Conservation (phyloP, 2,329 filamentous ascomycete genomes). For the Penicillium sp. region DNA sequence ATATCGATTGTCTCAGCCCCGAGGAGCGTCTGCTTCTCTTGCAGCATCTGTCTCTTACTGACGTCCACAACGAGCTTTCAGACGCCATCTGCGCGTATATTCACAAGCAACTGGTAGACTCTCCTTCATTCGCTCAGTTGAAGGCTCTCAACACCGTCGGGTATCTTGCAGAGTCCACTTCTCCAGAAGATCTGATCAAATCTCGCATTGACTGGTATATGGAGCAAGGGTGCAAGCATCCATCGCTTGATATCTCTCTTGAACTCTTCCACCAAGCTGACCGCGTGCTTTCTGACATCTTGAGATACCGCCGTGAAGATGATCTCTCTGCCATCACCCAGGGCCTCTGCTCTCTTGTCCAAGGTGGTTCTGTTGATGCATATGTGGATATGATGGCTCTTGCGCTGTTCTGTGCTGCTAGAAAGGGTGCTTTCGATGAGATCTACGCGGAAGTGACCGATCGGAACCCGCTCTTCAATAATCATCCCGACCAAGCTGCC, state of each 20-base stretch:
- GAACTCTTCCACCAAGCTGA: constrained; percentile 43
- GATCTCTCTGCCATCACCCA: constrained; percentile 42
- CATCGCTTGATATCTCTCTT: constrained; percentile 35
- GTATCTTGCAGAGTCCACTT: constrained; percentile 45
- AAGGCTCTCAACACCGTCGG: constrained; percentile 40
- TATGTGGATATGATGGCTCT: constrained; percentile 58
- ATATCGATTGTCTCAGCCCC: constrained; percentile 46
- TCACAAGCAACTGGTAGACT: constrained; percentile 38
- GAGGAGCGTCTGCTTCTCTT: constrained; percentile 43
- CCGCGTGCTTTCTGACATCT: constrained; percentile 26
- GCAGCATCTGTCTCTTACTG: constrained; percentile 38
- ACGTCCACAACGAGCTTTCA: constrained; percentile 29
- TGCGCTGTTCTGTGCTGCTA: constrained; percentile 58
- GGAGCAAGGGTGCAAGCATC: constrained; percentile 40
- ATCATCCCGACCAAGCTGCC: constrained; percentile 63
- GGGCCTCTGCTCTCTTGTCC: constrained; percentile 37
- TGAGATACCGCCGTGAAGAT: constrained; percentile 31
- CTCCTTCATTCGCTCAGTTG: constrained; percentile 42
- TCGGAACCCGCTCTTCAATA: constrained; percentile 62
- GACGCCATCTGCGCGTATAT: constrained; percentile 35
- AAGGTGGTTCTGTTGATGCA: constrained; percentile 41
- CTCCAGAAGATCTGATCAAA: constrained; percentile 37
- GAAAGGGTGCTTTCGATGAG: constrained; percentile 61
- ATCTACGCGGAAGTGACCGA: constrained; percentile 65
- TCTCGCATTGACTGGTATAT: constrained; percentile 46